A percentile compares a stretch with the other conserved stretches of the same genome.
These are phyloP conservation scores for Colletotrichum incanum DNA, from an alignment of 2,329 filamentous ascomycete species.

Conservation along the genomic window DNA sequence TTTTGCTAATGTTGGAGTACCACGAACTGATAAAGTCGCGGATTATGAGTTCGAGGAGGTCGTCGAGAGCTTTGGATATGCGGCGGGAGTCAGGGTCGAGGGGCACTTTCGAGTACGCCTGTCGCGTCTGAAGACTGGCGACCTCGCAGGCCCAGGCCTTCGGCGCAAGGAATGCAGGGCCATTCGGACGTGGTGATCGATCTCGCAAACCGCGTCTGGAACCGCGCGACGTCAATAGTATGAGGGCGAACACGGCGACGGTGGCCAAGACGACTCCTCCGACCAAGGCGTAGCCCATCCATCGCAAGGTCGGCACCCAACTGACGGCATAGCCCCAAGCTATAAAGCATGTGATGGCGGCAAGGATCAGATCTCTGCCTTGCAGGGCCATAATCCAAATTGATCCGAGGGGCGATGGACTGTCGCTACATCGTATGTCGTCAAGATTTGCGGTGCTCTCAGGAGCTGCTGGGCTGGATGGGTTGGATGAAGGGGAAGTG, in stretches of 20 bases:
- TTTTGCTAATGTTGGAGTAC: slow-evolving; percentile 89
- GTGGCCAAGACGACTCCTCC: slow-evolving; percentile 74
- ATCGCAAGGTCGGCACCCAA: slow-evolving; percentile 87
- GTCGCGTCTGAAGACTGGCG: slow-evolving; percentile 74
- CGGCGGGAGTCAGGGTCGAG: slow-evolving; percentile 83
- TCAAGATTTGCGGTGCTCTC: slow-evolving; percentile 18
- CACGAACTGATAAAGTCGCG: slow-evolving; percentile 90
- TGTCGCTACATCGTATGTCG: slow-evolving; percentile 39
- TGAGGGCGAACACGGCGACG: slow-evolving; percentile 69
- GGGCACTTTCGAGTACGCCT: slow-evolving; percentile 77
- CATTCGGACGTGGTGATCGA: slow-evolving; percentile 59
- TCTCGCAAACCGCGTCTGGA: slow-evolving; percentile 57
- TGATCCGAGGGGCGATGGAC: slow-evolving; percentile 13
- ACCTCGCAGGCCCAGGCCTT: slow-evolving; percentile 80
- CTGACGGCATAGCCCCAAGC: slow-evolving; percentile 90
- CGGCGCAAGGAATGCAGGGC: slow-evolving; percentile 73
- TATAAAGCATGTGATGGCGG: slow-evolving; percentile 80
- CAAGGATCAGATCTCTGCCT: slow-evolving; percentile 80
- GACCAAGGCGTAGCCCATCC: slow-evolving; percentile 87
- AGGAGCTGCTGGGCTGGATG: slow-evolving; percentile 2
- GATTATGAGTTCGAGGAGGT: slow-evolving; percentile 81
- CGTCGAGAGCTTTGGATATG: slow-evolving; percentile 86
- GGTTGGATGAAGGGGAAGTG: slow-evolving; percentile 7
- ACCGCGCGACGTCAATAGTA: slow-evolving; percentile 74
- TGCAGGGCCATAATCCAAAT: slow-evolving; percentile 76